Evolutionary conservation across 2,329 filamentous ascomycete species (phyloP).

Genomic region (Lasiodiplodia citricola): DNA sequence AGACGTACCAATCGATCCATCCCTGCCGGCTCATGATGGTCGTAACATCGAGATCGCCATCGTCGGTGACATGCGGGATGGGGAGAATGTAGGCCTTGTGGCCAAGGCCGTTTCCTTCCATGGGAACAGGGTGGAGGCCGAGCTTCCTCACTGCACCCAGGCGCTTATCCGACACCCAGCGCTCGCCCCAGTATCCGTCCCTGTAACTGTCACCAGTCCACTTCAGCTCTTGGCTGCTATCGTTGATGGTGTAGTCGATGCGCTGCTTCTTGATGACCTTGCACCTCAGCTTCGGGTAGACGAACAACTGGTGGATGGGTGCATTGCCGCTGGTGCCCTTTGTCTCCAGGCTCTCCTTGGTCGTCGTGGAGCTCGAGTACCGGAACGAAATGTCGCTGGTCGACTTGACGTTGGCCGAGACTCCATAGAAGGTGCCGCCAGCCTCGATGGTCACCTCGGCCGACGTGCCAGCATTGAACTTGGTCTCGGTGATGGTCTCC

Average conservation of each 20-base stretch:
- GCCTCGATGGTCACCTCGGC: background rate
- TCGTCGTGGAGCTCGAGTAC: background rate
- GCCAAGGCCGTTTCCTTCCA: background rate
- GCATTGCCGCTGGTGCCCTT: background rate
- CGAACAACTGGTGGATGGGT: background rate
- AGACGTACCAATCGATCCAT: background rate
- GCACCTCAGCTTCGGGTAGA: background rate
- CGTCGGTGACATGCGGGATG: background rate
- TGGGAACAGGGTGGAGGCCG: background rate
- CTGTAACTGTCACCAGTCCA: constrained; percentile 1
- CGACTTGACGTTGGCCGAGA: background rate
- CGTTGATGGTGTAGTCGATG: constrained; percentile 9
- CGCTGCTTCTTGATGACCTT: constrained; percentile 2
- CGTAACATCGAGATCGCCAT: background rate
- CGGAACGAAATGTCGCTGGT: background rate
- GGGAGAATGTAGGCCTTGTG: background rate
- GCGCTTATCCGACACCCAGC: background rate
- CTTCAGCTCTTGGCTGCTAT: constrained; percentile 3
- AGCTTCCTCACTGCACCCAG: background rate
- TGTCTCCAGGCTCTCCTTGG: background rate
- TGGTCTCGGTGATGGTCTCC: background rate
- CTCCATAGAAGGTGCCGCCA: background rate
- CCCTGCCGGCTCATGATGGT: background rate
- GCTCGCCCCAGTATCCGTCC: background rate
- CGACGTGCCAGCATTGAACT: background rate